Evolutionary conservation across 495 filamentous ascomycete species (phyloP), one percentile per base, ranked within the genome.

Genomic region (Tetracladium setigerum): DNA sequence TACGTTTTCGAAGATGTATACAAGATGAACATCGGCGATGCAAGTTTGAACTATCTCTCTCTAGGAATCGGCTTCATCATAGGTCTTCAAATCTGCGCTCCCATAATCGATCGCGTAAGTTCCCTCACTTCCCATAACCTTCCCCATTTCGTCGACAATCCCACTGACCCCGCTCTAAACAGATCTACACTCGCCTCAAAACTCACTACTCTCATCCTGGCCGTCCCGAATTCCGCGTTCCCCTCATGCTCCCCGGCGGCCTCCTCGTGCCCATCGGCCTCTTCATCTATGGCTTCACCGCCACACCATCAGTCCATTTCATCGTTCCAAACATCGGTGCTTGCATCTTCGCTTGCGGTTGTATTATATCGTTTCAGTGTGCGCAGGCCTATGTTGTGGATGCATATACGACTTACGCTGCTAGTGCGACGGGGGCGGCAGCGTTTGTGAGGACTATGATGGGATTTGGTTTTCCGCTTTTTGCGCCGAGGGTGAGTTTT

Each of bases 331-430:
- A 77, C 27, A 50, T 82, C 12, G 74, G 60, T 1, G 59, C 69
- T 17, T 56, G 63, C 4, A 63, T 72, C 5, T 69, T 74, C 18
- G 62, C 66, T 11, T 64, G 70, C 35, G 83, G 83, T 5, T 72
- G 67, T 9, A 84, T 86, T 44, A 68, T 84, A 5, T 65, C 69
- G 0, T 85, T 84, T 58, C 84, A 87, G 63, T 82, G 78, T 52
- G 76, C 81, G 30, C 82, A 86, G 66, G 80, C 79, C 5, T 92
- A 86, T 55, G 64, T 88, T 37, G 78, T 90, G n/a, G 87, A 95
- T 58, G 63, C 82, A 5, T 90, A 89, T 62, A 78, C 79, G 19
- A 71, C 75, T 5, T 92, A 76, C 59, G 84, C 87, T 7, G 86
- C 87, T 8, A 82, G 75, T 49, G 88, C 85, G 1, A 60, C 87